A percentile compares a stretch with the other conserved stretches of the same genome.
These are phyloP conservation scores for Backusella australiensis DNA, from an alignment of 192 early-diverging fungal genomes.

Conservation along the genomic window DNA sequence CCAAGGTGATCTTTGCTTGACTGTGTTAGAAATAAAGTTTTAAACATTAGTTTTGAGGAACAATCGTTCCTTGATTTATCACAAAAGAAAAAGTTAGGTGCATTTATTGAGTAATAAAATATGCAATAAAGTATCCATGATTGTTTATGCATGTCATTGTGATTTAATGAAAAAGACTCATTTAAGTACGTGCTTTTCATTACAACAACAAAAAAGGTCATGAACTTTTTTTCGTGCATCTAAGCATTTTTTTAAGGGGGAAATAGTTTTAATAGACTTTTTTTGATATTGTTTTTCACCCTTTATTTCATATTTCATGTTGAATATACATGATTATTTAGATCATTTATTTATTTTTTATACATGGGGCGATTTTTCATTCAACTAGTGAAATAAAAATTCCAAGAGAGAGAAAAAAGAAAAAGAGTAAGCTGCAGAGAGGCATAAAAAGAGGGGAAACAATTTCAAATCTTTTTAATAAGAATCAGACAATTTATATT, in stretches of 20 bases:
- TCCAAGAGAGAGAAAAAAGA: not conserved
- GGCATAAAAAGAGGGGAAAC: not conserved
- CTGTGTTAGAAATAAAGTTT: conserved; percentile 1
- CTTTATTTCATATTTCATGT: conserved; percentile 1
- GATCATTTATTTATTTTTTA: not conserved
- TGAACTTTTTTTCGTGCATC: not conserved
- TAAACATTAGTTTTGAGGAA: not conserved
- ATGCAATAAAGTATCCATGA: not conserved
- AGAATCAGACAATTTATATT: not conserved
- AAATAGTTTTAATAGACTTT: not conserved
- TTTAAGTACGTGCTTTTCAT: not conserved
- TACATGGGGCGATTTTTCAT: not conserved
- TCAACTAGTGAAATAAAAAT: not conserved
- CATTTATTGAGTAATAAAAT: not conserved
- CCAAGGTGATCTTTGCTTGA: not conserved
- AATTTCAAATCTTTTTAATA: not conserved
- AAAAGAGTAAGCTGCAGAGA: not conserved
- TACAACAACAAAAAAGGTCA: not conserved
- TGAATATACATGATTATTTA: not conserved
- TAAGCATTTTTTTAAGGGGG: not conserved
- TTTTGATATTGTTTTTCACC: not conserved
- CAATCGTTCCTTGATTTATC: not conserved
- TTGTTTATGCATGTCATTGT: not conserved
- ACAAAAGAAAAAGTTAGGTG: not conserved
- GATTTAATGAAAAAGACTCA: not conserved